Percentiles rank a stretch among this genome's conserved stretches.
These are phyloP conservation scores for Alternaria angustiovoidea DNA, from an alignment of 2,329 filamentous ascomycete species.

Conservation along the genomic window DNA sequence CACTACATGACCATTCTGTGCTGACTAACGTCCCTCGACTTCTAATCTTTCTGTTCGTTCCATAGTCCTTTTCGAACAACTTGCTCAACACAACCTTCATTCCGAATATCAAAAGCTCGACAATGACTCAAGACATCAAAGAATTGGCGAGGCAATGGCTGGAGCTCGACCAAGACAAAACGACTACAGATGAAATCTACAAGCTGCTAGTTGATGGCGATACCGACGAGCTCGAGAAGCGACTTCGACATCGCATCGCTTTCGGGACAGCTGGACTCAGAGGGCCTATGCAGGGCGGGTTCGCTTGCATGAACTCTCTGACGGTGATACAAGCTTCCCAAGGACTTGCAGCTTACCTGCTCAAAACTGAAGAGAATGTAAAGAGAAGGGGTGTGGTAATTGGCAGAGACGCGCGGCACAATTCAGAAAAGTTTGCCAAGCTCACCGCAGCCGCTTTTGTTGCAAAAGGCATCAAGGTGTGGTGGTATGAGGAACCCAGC, in stretches of 20 bases:
- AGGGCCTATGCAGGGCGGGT: slow-evolving; percentile 71
- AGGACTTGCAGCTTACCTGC: slow-evolving; percentile 68
- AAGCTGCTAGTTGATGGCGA: slow-evolving; percentile 58
- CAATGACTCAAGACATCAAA: slow-evolving; percentile 48
- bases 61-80: neutral
- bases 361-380: slow-evolving; percentile 54
- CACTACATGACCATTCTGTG: slow-evolving; percentile 6
- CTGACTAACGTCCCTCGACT: neutral
- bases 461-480: slow-evolving; percentile 65
- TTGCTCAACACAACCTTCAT: neutral
- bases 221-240: slow-evolving; percentile 59
- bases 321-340: slow-evolving; percentile 71
- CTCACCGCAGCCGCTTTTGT: slow-evolving; percentile 68
- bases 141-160: slow-evolving; percentile 65
- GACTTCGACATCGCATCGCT: slow-evolving; percentile 64
- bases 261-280: slow-evolving; percentile 70
- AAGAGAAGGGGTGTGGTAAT: slow-evolving; percentile 63
- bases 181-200: slow-evolving; percentile 63
- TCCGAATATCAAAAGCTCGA: neutral
- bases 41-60: neutral
- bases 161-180: slow-evolving; percentile 63
- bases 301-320: slow-evolving; percentile 67
- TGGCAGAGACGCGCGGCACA: slow-evolving; percentile 69
- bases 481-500: slow-evolving; percentile 64
- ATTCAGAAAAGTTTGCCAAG: slow-evolving; percentile 67